These are phyloP conservation scores for Osmanthus fragrans DNA, from an alignment of 257 asterid species.

Conservation along the genomic window DNA sequence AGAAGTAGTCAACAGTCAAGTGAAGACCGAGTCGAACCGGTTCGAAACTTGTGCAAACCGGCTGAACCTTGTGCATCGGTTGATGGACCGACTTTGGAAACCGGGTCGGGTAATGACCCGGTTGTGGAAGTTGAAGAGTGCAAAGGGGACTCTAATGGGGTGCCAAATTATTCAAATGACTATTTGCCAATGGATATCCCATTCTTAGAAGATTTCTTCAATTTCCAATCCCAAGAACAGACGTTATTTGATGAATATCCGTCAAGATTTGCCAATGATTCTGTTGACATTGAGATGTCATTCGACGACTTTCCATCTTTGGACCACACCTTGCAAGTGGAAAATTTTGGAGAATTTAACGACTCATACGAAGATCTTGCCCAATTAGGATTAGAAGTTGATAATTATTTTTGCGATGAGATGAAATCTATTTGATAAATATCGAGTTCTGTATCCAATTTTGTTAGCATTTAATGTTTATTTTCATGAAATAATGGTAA, in stretches of 20 bases:
- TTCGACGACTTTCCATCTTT: constrained; percentile 29
- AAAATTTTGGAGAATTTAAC: constrained; percentile 31
- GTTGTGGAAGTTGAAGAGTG: constrained; percentile 39
- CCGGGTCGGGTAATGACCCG: background rate
- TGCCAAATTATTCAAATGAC: constrained; percentile 50
- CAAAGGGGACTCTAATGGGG: constrained; percentile 47
- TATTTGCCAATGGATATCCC: constrained; percentile 60
- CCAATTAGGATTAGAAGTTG: constrained; percentile 39
- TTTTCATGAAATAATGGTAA: background rate
- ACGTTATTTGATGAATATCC: constrained; percentile 29
- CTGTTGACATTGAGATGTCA: constrained; percentile 11
- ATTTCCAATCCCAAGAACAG: constrained; percentile 41
- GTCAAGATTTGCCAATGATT: constrained; percentile 22
- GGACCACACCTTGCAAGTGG: constrained; percentile 6
- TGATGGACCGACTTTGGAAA: constrained; percentile 4
- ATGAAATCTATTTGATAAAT: constrained; percentile 19
- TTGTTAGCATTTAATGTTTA: constrained; percentile 33
- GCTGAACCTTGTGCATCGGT: constrained; percentile 1
- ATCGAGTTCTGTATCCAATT: constrained; percentile 48
- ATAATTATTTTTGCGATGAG: constrained; percentile 49
- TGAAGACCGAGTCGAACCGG: constrained; percentile 20
- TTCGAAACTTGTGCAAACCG: background rate
- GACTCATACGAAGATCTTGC: constrained; percentile 41
- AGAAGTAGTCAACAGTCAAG: constrained; percentile 38
- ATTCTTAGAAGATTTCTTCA: constrained; percentile 55